Base-by-base conservation (phyloP, 495 filamentous ascomycete genomes). In the Tirmania nivea region DNA sequence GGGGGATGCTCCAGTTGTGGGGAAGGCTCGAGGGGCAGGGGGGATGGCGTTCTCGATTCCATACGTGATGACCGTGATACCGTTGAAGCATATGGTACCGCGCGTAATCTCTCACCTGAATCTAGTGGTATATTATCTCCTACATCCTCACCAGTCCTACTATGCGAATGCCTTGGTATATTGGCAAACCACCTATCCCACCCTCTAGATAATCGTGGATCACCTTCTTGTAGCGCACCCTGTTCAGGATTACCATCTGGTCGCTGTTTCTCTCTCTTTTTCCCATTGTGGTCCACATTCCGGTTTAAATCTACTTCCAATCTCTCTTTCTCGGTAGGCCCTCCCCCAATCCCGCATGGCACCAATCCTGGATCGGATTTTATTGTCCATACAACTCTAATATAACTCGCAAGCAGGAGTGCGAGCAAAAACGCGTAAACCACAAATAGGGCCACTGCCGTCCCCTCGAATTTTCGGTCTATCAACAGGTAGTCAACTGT, bases 401-500 rank as follows among this genome's bases (percentile, higher is more conserved):
- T 53, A 61, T 90, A 94, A 8, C 80, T 78, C 34, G 67, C 52
- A n/a, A 78, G 54, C 62, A 86, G 74, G 35, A 77, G 68, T 1
- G 82, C 55, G 34, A 94, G 69, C 21, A 88, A 72, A 49, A 81
- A 12, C 56, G 79, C 82, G 67, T 84, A 87, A 45, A 86, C 55
- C 14, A 75, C 73, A 49, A 93, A 66, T 54, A 92, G 76, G 5
- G 74, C 75, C 37, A 79, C 76, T 49, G 80, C 84, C 76, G 60
- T 25, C 65, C 67, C 52, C 66, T 74, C 34, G 76, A 75, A 54
- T 76, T 53, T 25, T 70, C 56, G 54, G 17, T 49, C 21, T 16
- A 56, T 16, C 48, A 61, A 17, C 19, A 64, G 34, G 51, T 64
- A 54, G 34, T 59, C 54, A 50, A 64, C 62, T 64, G 42, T 12